Conservation (phyloP, 768 basidiomycete species). For the Nidularia sp. region DNA sequence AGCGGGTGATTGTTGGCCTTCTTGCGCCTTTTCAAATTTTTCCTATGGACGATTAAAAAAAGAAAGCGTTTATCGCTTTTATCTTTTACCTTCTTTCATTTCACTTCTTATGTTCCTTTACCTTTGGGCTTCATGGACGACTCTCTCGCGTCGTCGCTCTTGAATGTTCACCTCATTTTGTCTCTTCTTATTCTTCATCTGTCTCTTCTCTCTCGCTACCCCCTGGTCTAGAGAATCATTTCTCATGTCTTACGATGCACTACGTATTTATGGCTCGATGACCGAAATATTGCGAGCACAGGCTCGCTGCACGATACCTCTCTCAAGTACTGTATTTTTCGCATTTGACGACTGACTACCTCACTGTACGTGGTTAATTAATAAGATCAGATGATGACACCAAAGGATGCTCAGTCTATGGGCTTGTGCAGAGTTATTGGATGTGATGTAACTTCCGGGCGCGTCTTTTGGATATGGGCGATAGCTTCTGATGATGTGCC, state of each 20-base stretch:
- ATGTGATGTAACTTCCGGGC: too few species aligned
- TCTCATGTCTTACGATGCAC: slow-evolving; percentile 3
- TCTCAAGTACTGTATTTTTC: slow-evolving; percentile 9
- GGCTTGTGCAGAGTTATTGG: too few species aligned
- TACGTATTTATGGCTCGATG: slow-evolving; percentile 6
- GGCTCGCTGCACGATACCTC: slow-evolving; percentile 7
- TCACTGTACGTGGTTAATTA: slow-evolving; percentile 1
- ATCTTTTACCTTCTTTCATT: not conserved
- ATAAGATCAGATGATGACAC: not conserved
- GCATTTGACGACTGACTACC: not conserved
- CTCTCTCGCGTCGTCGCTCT: too few species aligned
- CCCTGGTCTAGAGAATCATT: not conserved
- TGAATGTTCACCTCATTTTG: not conserved
- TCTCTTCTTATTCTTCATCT: slow-evolving; percentile 1
- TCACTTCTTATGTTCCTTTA: not conserved
- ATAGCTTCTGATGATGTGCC: too few species aligned
- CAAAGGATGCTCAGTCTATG: too few species aligned
- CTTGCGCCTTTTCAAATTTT: not conserved
- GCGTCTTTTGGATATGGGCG: too few species aligned
- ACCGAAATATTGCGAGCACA: slow-evolving; percentile 7
- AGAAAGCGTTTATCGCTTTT: not conserved
- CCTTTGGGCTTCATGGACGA: not conserved
- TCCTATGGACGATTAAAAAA: not conserved
- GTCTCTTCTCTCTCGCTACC: not conserved
- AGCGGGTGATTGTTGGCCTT: not conserved